Percentiles rank a stretch among this genome's conserved stretches.
Evolutionary conservation across 345 rosid genomes (phyloP).

Genomic region (Bruguiera gymnorhiza): DNA sequence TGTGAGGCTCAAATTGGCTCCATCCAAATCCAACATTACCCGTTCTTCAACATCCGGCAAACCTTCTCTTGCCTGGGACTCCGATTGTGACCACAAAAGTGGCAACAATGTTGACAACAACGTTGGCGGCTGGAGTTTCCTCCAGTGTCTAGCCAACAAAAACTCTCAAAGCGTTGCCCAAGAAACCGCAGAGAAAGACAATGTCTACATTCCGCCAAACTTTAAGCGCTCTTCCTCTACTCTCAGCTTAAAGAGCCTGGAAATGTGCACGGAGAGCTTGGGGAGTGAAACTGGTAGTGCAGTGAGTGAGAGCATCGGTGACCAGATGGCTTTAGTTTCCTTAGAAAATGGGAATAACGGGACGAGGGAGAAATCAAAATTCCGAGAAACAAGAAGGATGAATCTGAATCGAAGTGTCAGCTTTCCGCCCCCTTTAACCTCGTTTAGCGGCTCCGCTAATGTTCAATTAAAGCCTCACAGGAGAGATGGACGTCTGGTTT

Average conservation of each 20-base stretch:
- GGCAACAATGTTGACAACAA: slow-evolving; percentile 11
- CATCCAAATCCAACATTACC: slow-evolving; percentile 18
- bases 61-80: not conserved
- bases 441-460: slow-evolving; percentile 12
- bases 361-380: not conserved
- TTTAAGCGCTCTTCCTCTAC: slow-evolving; percentile 10
- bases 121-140: slow-evolving; percentile 27
- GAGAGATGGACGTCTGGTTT: slow-evolving; percentile 24
- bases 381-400: slow-evolving; percentile 1
- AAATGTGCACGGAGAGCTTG: slow-evolving; percentile 31
- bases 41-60: not conserved
- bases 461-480: slow-evolving; percentile 24
- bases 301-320: slow-evolving; percentile 10
- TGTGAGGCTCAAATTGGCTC: slow-evolving; percentile 40
- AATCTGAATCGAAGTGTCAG: not conserved
- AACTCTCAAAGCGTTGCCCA: not conserved
- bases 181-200: not conserved
- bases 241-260: slow-evolving; percentile 18
- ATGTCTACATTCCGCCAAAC: slow-evolving; percentile 14
- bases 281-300: slow-evolving; percentile 31
- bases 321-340: slow-evolving; percentile 1
- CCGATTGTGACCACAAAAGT: slow-evolving; percentile 14
- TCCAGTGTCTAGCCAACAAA: slow-evolving; percentile 9
- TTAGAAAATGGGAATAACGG: not conserved
- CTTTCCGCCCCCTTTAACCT: slow-evolving; percentile 31